phyloP scores from a whole-genome alignment of 2,329 filamentous ascomycete genomes.

The Arthrobotrys iridis region DNA sequence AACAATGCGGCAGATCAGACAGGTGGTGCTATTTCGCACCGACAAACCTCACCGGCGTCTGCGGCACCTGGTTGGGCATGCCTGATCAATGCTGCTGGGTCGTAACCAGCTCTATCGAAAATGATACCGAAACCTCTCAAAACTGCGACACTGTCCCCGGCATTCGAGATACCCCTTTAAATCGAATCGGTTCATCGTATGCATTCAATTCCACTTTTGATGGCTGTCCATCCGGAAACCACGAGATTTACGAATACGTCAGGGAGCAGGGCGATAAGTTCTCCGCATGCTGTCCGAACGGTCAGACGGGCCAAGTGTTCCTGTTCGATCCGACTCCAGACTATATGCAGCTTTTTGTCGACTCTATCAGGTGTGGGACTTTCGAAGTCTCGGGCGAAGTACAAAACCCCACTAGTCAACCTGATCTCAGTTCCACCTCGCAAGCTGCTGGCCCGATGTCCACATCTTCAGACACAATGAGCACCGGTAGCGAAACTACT shows the following conservation, averaged over 20 bases:
- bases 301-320: not conserved
- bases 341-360: not conserved
- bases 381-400: not conserved
- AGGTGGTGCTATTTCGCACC: not conserved
- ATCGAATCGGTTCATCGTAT: not conserved
- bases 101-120: not conserved
- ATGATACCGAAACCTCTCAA: not conserved
- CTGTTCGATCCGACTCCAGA: not conserved
- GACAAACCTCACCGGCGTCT: not conserved
- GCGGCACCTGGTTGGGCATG: not conserved
- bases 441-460: not conserved
- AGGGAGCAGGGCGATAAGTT: not conserved
- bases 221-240: not conserved
- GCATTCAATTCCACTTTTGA: not conserved
- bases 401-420: not conserved
- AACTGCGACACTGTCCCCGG: not conserved
- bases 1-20: not conserved
- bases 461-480: too few species aligned
- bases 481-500: not conserved
- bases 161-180: not conserved
- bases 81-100: constrained; percentile 2
- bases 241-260: not conserved
- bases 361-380: not conserved
- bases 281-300: not conserved
- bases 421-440: not conserved